Percentiles rank a stretch among this genome's conserved stretches.
Evolutionary conservation across 2,329 filamentous ascomycete species (phyloP).

Genomic region (Pyricularia grisea): DNA sequence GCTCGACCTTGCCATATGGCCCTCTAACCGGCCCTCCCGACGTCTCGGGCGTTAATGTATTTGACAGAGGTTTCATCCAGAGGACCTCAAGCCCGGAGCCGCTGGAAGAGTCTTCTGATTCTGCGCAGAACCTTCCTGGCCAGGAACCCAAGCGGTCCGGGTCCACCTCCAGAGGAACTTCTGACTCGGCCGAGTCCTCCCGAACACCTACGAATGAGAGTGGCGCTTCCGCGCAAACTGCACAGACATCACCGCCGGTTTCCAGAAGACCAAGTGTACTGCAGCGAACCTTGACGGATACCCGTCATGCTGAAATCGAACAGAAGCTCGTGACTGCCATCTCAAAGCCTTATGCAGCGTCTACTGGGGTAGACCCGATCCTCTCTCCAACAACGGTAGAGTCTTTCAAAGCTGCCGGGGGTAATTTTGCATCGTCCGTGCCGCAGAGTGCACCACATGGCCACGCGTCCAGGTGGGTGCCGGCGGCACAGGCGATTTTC

Average conservation of each 20-base stretch:
- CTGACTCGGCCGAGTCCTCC: slow-evolving; percentile 39
- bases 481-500: slow-evolving; percentile 91
- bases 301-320: slow-evolving; percentile 63
- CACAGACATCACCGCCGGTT: slow-evolving; percentile 39
- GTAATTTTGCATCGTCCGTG: slow-evolving; percentile 45
- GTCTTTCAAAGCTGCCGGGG: slow-evolving; percentile 24
- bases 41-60: slow-evolving; percentile 66
- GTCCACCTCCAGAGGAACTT: slow-evolving; percentile 8
- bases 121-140: slow-evolving; percentile 8
- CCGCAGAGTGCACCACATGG: slow-evolving; percentile 43
- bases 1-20: slow-evolving; percentile 35
- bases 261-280: slow-evolving; percentile 55
- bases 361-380: slow-evolving; percentile 28
- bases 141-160: slow-evolving; percentile 4
- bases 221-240: slow-evolving; percentile 31
- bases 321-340: slow-evolving; percentile 78
- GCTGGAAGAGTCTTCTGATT: slow-evolving; percentile 15
- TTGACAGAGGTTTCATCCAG: slow-evolving; percentile 70
- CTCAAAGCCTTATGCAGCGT: slow-evolving; percentile 65
- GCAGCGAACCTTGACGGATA: slow-evolving; percentile 84
- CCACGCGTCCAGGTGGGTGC: slow-evolving; percentile 82
- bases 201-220: slow-evolving; percentile 48
- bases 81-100: slow-evolving; percentile 41
- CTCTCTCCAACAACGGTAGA: slow-evolving; percentile 35
- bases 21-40: slow-evolving; percentile 76